Conservation (phyloP, 805 yeast species). For the Saccharomycopsis vini region DNA sequence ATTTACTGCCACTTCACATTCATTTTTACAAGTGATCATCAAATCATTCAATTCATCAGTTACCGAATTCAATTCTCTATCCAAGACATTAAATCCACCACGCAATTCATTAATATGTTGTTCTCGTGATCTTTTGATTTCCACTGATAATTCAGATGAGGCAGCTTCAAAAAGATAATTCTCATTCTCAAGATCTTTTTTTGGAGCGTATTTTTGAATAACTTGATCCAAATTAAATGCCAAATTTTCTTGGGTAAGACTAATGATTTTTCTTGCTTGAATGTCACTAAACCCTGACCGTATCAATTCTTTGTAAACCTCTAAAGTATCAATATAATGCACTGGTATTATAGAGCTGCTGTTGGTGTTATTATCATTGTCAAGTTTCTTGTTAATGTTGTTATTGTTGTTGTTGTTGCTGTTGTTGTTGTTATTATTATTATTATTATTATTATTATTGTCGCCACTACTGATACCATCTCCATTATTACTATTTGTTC, state of each 20-base stretch:
- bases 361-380: no score
- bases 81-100: conserved; percentile 56
- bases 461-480: no score
- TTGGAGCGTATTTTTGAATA: conserved; percentile 29
- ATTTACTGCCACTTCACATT: conserved; percentile 72
- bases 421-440: no score
- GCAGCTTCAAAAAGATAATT: conserved; percentile 87
- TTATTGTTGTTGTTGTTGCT: no score
- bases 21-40: conserved; percentile 56
- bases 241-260: conserved; percentile 30
- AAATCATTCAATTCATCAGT: conserved; percentile 68
- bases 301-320: conserved; percentile 43
- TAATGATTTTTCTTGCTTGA: conserved; percentile 55
- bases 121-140: conserved; percentile 65
- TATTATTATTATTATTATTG: no score
- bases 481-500: no score
- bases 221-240: conserved; percentile 26
- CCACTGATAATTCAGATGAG: conserved; percentile 75
- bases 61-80: conserved; percentile 61
- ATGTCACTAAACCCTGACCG: conserved; percentile 49
- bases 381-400: no score
- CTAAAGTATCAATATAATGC: conserved; percentile 47
- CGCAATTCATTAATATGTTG: conserved; percentile 58
- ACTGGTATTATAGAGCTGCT: not conserved
- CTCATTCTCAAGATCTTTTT: conserved; percentile 77